Conservation (phyloP, 2,329 filamentous ascomycete species). For the Penicillium hordei region DNA sequence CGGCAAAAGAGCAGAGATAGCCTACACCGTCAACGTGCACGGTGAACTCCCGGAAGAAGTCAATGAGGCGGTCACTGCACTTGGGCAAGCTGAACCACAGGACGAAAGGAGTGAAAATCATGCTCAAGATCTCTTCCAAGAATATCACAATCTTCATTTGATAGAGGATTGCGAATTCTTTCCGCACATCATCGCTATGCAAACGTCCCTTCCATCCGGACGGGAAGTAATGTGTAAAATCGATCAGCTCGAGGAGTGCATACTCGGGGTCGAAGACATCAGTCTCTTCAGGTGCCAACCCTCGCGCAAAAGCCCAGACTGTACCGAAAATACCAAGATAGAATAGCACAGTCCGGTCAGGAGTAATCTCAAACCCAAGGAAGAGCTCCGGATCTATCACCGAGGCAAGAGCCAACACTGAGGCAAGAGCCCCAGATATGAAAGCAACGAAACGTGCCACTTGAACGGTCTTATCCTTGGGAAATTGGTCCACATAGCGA, state of each 20-base stretch:
- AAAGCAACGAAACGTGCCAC: constrained; percentile 82
- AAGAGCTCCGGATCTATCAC: constrained; percentile 90
- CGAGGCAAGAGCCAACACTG: constrained; percentile 79
- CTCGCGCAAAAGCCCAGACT: constrained; percentile 79
- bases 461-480: constrained; percentile 89
- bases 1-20: constrained; percentile 94
- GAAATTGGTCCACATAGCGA: constrained; percentile 92
- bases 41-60: constrained; percentile 98
- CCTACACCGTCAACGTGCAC: constrained; percentile 95
- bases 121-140: constrained; percentile 85
- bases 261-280: constrained; percentile 89
- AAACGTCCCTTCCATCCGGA: constrained; percentile 83
- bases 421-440: constrained; percentile 79
- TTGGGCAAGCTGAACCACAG: constrained; percentile 82
- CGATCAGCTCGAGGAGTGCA: constrained; percentile 81
- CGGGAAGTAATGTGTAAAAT: constrained; percentile 90
- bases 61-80: constrained; percentile 88
- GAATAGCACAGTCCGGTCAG: constrained; percentile 83
- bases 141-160: constrained; percentile 92
- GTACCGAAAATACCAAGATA: constrained; percentile 81
- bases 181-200: constrained; percentile 91
- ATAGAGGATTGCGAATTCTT: constrained; percentile 86
- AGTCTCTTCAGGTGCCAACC: constrained; percentile 82
- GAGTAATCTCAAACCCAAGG: constrained; percentile 85
- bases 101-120: constrained; percentile 87